Conservation (phyloP, 306 rosid species). For the Dryas octopetala region DNA sequence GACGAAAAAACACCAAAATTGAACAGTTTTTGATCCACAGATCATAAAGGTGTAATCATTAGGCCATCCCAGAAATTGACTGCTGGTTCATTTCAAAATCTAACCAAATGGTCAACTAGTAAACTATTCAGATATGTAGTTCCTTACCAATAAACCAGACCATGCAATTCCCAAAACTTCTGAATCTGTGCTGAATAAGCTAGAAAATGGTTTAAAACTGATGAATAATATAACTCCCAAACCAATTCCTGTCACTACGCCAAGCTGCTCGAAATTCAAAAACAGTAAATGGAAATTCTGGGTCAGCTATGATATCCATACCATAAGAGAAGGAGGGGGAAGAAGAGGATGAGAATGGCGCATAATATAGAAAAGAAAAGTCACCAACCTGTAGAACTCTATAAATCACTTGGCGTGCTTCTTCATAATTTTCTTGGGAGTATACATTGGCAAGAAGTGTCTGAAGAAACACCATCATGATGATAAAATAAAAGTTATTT, state of each 20-base stretch:
- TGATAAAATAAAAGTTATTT: constrained; percentile 21
- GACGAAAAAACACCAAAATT: constrained; percentile 13
- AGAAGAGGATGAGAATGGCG: neutral
- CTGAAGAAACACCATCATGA: constrained; percentile 39
- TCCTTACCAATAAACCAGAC: constrained; percentile 82
- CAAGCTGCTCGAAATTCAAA: constrained; percentile 57
- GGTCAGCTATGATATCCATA: constrained; percentile 21
- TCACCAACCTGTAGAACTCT: constrained; percentile 72
- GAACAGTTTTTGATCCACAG: neutral
- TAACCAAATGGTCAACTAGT: neutral
- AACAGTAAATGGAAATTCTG: constrained; percentile 19
- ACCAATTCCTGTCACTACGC: constrained; percentile 59
- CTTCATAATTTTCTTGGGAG: constrained; percentile 68
- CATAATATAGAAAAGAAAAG: neutral
- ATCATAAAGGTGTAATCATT: neutral
- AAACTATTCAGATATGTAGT: constrained; percentile 1
- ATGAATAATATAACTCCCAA: constrained; percentile 65
- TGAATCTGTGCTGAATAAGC: constrained; percentile 73
- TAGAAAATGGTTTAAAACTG: constrained; percentile 72
- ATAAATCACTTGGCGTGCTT: constrained; percentile 63
- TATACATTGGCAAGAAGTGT: constrained; percentile 79
- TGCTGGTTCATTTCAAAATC: neutral
- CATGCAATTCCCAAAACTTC: constrained; percentile 70
- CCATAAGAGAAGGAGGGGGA: neutral
- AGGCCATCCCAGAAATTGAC: neutral